Evolutionary conservation across 169 alveolate species (phyloP), one percentile per base, ranked within the genome.

Genomic region (Plasmodium chabaudi): DNA sequence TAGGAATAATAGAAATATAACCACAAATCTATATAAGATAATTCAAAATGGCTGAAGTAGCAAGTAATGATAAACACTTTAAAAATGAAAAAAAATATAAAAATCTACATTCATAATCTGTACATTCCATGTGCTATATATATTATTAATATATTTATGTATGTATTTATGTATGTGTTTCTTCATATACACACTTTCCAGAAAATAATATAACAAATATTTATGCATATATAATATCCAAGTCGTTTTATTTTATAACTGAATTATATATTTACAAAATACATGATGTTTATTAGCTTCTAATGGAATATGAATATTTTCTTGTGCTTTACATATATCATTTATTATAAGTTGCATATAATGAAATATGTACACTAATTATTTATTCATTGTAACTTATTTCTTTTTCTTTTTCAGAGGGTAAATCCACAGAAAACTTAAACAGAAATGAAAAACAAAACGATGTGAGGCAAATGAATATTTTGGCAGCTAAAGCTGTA

Each of bases 401-500:
- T 72, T 79, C 15, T 69, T 44, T 27, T 49, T 59, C 65, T 64
- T 6, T 53, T 91, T 17, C 65, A 93, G 92, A 93, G 86, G 42
- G 53, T 92, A 59, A 88, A 87, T 46, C 65, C 89, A 39, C 91
- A 71, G 90, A 75, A 67, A 71, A 88, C 74, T 56, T 74, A 67
- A 60, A 91, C 87, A 63, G 95, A 51, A 94, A 92, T 65, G 96
- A 94, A 51, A 94, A 94, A 72, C 92, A 87, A 71, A 92, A 94
- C 17, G 97, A 95, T 63, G 97, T 95, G 42, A 93, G 96, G 70
- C 92, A 88, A 61, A 92, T 94, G 72, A 95, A 95, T 93, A 95
- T 95, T 57, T 72, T 95, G 61, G 97, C 97, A 21, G 97, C 97
- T 9, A 95, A 93, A 68, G 99, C 99, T 42, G 99, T 98, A 57